Evolutionary conservation across 768 basidiomycete genomes (phyloP), one percentile per base, ranked within the genome.

Genomic region (Cytidiella melzeri): DNA sequence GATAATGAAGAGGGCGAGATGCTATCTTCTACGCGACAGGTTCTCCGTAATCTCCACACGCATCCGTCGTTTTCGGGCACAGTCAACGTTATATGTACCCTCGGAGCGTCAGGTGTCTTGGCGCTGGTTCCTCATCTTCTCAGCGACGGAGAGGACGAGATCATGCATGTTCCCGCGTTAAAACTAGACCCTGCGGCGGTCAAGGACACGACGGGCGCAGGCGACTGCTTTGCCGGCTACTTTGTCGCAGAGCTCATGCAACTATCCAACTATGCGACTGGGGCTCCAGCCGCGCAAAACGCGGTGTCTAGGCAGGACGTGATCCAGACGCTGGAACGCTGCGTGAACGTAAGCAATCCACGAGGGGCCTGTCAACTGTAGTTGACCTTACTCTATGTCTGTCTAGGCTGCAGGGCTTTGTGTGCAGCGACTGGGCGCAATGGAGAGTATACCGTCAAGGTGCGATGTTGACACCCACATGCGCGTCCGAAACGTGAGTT

Each of bases 211-310:
- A 83, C 81, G 0, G 81, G 81, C 9, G 81, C 81, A 1, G 81
- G 81, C 0, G 81, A 83, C 54, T 81, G 79, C 51, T 82, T 81
- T 58, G 72, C 79, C 0, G 81, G 81, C 11, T 83, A 79, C 55
- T 70, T 82, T 54, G 74, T 81, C 12, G 67, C 71, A 11, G 77
- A 75, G 0, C 63, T 83, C 36, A 80, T 82, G 80, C 61, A 67
- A 30, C 36, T 61, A 24, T 28, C 26, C 2, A n/a, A n/a, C n/a
- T n/a, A n/a, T n/a, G n/a, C n/a, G n/a, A n/a, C 20, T 1, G 58
- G 65, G 43, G 68, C 61, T 0, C 38, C 19, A 4, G 7, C 21
- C 5, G 10, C 21, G 28, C 53, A 43, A 11, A 23, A 37, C 10
- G 48, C 20, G 26, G 15, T 49, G 2, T 45, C 51, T 7, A 41